Conservation (phyloP, 139 green algal species). For the Parachlorella kessleri region DNA sequence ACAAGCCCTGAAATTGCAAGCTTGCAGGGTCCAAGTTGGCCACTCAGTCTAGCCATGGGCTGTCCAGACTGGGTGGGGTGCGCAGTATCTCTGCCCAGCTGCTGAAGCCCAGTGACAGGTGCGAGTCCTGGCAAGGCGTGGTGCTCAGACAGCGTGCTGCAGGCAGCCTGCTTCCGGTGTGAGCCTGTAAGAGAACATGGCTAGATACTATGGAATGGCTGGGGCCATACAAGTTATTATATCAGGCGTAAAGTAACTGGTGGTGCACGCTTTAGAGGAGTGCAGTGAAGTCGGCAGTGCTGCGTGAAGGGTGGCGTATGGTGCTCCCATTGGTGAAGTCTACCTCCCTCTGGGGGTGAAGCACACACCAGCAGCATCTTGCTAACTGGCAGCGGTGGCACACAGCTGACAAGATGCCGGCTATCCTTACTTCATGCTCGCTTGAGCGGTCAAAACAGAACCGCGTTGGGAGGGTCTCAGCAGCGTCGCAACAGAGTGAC, state of each 20-base stretch:
- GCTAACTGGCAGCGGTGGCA: too few species aligned
- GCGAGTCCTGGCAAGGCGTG: constrained; percentile 14
- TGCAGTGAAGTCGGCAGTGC: neutral
- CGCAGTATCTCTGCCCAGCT: constrained; percentile 73
- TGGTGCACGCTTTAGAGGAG: neutral
- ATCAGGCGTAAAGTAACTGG: neutral
- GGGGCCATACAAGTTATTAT: too few species aligned
- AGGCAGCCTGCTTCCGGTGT: too few species aligned
- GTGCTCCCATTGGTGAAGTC: neutral
- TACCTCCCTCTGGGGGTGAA: too few species aligned
- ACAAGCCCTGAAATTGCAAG: neutral
- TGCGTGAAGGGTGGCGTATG: neutral
- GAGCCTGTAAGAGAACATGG: too few species aligned
- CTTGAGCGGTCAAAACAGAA: too few species aligned
- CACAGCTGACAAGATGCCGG: too few species aligned
- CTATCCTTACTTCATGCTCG: too few species aligned
- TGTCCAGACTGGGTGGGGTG: neutral
- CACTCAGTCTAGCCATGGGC: neutral
- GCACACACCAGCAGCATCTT: too few species aligned
- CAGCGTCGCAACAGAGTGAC: too few species aligned
- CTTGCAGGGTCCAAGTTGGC: neutral
- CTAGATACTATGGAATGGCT: too few species aligned
- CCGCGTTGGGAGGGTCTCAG: too few species aligned
- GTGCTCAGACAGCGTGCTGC: neutral
- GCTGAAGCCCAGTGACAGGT: constrained; percentile 79